Base-by-base conservation (phyloP, 768 basidiomycete species). In the Holtermanniella nyarrowii region DNA sequence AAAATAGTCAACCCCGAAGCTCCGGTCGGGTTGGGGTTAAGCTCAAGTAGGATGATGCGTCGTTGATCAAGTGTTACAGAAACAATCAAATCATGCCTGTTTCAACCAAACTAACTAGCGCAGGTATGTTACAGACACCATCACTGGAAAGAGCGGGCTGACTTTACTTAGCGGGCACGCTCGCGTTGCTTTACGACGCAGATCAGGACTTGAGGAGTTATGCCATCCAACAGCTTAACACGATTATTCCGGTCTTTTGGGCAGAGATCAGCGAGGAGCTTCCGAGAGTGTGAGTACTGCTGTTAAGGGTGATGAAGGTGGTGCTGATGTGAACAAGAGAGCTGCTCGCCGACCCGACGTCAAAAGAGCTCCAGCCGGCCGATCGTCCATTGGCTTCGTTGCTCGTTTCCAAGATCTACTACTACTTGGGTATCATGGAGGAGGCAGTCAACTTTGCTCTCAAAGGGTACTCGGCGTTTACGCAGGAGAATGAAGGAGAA, bases 191-290 rank as follows among this genome's bases (percentile, higher is more conserved):
- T 14, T 80, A 83, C 39, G 95, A 99, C 72, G 61, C 65, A 24
- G 85, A 74, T 44, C 86, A 91, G 58, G 75, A 84, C 40, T 84
- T 97, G 70, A 88, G 90, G 67, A 82, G 87, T 62, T 86, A 95
- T 77, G 95, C 95, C 21, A 81, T 99, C 61, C 80, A 80, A 46
- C 79, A 83, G 42, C 78, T 99, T 48, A 85, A 82, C 64, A 75
- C 80, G 14, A 79, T 96, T 42, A 88, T 97, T 5, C 82, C 90
- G 37, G 84, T 86, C 62, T 97, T 96, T 73, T 99, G 95, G 95
- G 85, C 93, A 44, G 95, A 99, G 77, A 93, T 97, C 65, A 90
- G 88, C 61, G 95, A 99, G 72, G 82, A 86, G 68, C 84, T 96
- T 62, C 80, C 85, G 26, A 75, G 82, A 53, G 89, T 97, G 91